phyloP scores from a whole-genome alignment of 78 protist genomes.

The Dictyostelium citrinum region DNA sequence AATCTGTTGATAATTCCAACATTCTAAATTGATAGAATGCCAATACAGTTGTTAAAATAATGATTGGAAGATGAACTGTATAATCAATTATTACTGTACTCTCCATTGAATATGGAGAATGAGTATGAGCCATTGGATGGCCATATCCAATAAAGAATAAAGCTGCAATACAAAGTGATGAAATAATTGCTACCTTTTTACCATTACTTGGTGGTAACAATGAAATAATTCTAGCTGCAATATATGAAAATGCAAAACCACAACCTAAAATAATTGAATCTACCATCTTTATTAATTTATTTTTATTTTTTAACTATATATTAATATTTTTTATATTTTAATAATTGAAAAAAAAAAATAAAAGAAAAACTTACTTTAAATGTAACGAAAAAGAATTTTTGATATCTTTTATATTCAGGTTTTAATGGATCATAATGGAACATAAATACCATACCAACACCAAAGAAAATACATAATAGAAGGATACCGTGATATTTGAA shows the following conservation, averaged over 20 bases:
- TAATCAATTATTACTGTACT: constrained; percentile 11
- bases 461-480: neutral
- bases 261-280: neutral
- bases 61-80: constrained; percentile 49
- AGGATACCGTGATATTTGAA: constrained; percentile 1
- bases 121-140: constrained; percentile 37
- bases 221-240: constrained; percentile 14
- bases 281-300: neutral
- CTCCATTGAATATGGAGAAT: constrained; percentile 14
- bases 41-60: constrained; percentile 29
- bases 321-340: too few species aligned
- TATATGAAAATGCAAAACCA: constrained; percentile 40
- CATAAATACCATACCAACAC: constrained; percentile 14
- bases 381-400: constrained; percentile 36
- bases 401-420: neutral
- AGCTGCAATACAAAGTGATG: constrained; percentile 40
- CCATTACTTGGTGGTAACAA: constrained; percentile 18
- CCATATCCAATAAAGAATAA: constrained; percentile 20
- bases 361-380: constrained; percentile 26
- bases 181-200: constrained; percentile 33
- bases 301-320: too few species aligned
- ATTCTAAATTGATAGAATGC: constrained; percentile 63
- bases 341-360: neutral
- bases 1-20: constrained; percentile 57
- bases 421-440: neutral